These are phyloP conservation scores for Geranium incanum DNA, from an alignment of 441 rosid species.

Conservation along the genomic window DNA sequence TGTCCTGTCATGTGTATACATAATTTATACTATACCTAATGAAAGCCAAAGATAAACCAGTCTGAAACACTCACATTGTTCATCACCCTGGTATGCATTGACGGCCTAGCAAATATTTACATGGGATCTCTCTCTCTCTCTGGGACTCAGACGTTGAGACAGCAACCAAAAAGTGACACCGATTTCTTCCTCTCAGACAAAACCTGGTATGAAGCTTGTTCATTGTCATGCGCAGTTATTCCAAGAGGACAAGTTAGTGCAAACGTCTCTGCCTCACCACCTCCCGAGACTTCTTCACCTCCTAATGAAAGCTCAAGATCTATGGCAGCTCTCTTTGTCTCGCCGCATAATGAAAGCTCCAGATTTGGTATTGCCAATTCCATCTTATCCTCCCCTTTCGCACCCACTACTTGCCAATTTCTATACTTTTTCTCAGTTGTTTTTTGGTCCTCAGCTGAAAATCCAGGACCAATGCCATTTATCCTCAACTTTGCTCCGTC, in stretches of 20 bases:
- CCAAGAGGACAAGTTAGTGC: not conserved
- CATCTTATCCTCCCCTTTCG: conserved; percentile 4
- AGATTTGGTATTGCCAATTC: conserved; percentile 2
- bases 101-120: not conserved
- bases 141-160: not conserved
- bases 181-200: not conserved
- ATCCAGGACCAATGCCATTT: conserved; percentile 3
- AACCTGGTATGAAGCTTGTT: not conserved
- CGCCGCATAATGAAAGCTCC: not conserved
- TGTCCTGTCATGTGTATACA: not conserved
- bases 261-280: not conserved
- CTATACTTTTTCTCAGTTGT: not conserved
- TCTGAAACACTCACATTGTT: conserved; percentile 1
- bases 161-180: conserved; percentile 3
- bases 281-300: not conserved
- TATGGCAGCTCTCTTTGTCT: conserved; percentile 5
- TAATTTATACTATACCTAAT: not conserved
- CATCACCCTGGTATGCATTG: not conserved
- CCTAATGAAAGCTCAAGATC: conserved; percentile 25
- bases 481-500: not conserved
- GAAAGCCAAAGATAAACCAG: not conserved
- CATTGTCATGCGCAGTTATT: not conserved
- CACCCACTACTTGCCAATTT: not conserved
- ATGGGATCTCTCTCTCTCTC: not conserved
- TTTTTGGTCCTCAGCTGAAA: conserved; percentile 1